These are phyloP conservation scores for Penicillium sp. DNA, from an alignment of 2,329 filamentous ascomycete genomes.

Conservation along the genomic window DNA sequence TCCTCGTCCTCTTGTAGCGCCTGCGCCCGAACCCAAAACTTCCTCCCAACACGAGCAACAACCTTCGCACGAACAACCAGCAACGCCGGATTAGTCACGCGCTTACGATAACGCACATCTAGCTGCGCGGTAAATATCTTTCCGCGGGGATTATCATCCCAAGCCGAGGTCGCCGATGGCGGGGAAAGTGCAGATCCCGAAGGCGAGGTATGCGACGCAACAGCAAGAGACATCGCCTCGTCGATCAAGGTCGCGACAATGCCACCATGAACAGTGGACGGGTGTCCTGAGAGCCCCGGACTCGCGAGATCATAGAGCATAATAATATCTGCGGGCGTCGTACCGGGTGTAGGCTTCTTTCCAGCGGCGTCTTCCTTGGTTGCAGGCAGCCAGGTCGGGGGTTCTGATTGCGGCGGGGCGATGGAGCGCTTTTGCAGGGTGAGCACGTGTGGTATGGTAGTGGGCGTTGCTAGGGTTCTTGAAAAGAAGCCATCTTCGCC, in stretches of 20 bases:
- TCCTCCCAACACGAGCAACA: conserved; percentile 37
- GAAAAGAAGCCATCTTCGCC: conserved; percentile 47
- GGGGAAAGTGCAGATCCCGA: background rate
- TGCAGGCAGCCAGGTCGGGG: conserved; percentile 26
- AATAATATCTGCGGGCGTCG: conserved; percentile 37
- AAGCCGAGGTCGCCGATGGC: background rate
- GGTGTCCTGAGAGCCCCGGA: conserved; percentile 42
- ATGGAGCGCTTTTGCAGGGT: conserved; percentile 38
- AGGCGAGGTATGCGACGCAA: conserved; percentile 31
- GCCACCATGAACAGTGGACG: conserved; percentile 41
- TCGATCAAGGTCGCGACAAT: conserved; percentile 43
- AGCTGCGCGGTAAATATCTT: conserved; percentile 41
- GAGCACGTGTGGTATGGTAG: conserved; percentile 42
- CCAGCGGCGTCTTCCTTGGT: conserved; percentile 22
- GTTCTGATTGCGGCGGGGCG: conserved; percentile 14
- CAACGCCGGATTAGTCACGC: conserved; percentile 36
- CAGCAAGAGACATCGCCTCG: conserved; percentile 44
- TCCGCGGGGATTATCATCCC: conserved; percentile 25
- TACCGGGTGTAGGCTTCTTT: conserved; percentile 20
- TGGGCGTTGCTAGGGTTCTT: conserved; percentile 36
- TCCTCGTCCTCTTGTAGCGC: conserved; percentile 38
- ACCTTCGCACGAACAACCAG: conserved; percentile 39
- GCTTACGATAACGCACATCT: conserved; percentile 41
- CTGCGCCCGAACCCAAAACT: conserved; percentile 43
- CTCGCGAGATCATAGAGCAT: conserved; percentile 35